Conservation (phyloP, 2,329 filamentous ascomycete species). For the Penicillium sp. region DNA sequence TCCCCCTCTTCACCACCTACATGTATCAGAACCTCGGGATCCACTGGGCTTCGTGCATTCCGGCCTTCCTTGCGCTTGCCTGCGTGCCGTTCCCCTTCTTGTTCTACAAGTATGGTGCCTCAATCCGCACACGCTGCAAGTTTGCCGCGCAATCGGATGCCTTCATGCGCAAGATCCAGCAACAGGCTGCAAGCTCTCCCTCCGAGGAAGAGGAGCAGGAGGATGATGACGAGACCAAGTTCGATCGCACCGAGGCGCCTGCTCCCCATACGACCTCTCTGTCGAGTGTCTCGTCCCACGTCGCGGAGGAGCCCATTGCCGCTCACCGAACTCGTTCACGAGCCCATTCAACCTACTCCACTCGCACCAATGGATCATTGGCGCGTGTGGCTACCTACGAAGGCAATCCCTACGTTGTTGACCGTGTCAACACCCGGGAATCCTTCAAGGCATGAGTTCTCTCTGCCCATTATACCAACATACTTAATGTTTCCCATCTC, state of each 20-base stretch:
- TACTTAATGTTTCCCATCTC: neutral
- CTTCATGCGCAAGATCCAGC: conserved; percentile 33
- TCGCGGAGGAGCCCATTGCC: conserved; percentile 14
- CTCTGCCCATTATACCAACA: neutral
- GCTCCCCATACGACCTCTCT: conserved; percentile 18
- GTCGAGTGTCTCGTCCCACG: conserved; percentile 22
- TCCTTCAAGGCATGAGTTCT: conserved; percentile 22
- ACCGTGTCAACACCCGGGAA: conserved; percentile 39
- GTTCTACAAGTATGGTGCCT: conserved; percentile 23
- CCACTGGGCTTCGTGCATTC: conserved; percentile 23
- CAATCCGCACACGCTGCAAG: conserved; percentile 21
- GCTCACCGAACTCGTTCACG: conserved; percentile 23
- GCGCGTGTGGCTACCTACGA: conserved; percentile 33
- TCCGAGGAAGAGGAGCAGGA: conserved; percentile 6
- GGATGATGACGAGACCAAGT: conserved; percentile 19
- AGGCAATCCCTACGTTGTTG: conserved; percentile 41
- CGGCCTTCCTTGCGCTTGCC: conserved; percentile 22
- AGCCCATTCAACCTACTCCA: conserved; percentile 22
- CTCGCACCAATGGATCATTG: conserved; percentile 19
- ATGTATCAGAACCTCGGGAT: conserved; percentile 23
- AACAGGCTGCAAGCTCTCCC: conserved; percentile 15
- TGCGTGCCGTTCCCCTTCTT: conserved; percentile 24
- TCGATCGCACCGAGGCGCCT: conserved; percentile 32
- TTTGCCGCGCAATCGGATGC: conserved; percentile 28
- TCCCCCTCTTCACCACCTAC: conserved; percentile 25